phyloP scores from a whole-genome alignment of 2,329 filamentous ascomycete genomes.

The Zymoseptoria passerinii region DNA sequence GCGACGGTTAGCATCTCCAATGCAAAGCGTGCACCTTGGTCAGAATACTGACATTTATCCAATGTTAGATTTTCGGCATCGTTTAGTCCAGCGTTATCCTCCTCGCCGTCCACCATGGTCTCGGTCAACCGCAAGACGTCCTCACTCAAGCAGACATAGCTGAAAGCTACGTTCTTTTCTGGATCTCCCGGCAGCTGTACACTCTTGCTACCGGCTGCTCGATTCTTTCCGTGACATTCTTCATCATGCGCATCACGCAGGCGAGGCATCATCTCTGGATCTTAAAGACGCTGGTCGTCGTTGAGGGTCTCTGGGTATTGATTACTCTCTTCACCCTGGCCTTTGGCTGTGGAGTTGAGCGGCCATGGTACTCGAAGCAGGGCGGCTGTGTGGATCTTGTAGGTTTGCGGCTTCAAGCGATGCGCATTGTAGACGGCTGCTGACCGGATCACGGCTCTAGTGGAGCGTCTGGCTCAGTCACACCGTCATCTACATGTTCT shows the following conservation, averaged over 20 bases:
- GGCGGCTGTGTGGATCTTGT: not conserved
- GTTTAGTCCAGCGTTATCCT: conserved; percentile 14
- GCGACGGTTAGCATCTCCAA: conserved; percentile 14
- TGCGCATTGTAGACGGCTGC: not conserved
- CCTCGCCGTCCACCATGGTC: conserved; percentile 15
- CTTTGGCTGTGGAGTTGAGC: conserved; percentile 20
- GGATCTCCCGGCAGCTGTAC: conserved; percentile 14
- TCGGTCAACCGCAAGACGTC: conserved; percentile 11
- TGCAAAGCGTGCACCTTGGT: not conserved
- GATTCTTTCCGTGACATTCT: conserved; percentile 20
- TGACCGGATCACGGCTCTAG: not conserved
- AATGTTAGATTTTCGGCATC: conserved; percentile 11
- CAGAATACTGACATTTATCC: not conserved
- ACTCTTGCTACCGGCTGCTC: conserved; percentile 13
- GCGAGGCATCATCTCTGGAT: conserved; percentile 12
- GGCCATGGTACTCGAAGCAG: conserved; percentile 16
- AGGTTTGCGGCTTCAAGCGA: not conserved
- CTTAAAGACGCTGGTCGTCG: conserved; percentile 11
- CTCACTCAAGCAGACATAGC: conserved; percentile 3
- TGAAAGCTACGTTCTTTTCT: conserved; percentile 12
- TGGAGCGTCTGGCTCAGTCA: conserved; percentile 15
- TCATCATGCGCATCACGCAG: conserved; percentile 22
- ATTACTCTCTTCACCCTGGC: conserved; percentile 10
- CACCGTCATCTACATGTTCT: conserved; percentile 11
- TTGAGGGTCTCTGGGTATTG: conserved; percentile 13